Percentiles rank a stretch among this genome's conserved stretches.
phyloP scores from a whole-genome alignment of 345 rosid genomes.

The Hypericum perforatum region DNA sequence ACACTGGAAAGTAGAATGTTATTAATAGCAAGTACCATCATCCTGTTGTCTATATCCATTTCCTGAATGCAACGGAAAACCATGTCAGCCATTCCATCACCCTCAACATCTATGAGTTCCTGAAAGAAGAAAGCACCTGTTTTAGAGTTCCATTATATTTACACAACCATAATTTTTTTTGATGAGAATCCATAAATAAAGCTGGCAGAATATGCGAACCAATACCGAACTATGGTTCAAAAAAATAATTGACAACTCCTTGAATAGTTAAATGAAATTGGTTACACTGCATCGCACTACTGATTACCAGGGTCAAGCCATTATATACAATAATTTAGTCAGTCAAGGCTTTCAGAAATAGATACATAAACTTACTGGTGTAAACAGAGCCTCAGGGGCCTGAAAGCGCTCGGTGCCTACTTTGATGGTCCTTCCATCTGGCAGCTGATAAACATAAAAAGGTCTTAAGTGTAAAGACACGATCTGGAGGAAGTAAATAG shows the following conservation, averaged over 20 bases:
- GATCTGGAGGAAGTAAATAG: neutral
- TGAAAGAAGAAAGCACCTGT: constrained; percentile 17
- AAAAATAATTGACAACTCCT: no score
- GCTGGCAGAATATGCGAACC: no score
- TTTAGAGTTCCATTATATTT: constrained; percentile 4
- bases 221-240: no score
- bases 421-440: constrained; percentile 93
- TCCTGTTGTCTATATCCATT: constrained; percentile 98
- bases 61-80: constrained; percentile 98
- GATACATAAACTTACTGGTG: constrained; percentile 51
- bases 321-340: neutral
- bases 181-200: no score
- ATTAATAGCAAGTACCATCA: constrained; percentile 46
- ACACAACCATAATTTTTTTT: no score
- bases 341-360: neutral
- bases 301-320: neutral
- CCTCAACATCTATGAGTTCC: constrained; percentile 98
- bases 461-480: no score
- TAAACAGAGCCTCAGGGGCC: constrained; percentile 96
- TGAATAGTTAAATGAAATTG: no score
- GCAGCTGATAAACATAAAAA: constrained; percentile 46
- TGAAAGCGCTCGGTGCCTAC: constrained; percentile 99
- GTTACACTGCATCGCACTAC: no score
- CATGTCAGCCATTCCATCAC: constrained; percentile 99
- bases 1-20: no score